Percentiles rank a stretch among this genome's conserved stretches.
phyloP scores from a whole-genome alignment of 352 stramenopile species.

The Phytophthora capsici region DNA sequence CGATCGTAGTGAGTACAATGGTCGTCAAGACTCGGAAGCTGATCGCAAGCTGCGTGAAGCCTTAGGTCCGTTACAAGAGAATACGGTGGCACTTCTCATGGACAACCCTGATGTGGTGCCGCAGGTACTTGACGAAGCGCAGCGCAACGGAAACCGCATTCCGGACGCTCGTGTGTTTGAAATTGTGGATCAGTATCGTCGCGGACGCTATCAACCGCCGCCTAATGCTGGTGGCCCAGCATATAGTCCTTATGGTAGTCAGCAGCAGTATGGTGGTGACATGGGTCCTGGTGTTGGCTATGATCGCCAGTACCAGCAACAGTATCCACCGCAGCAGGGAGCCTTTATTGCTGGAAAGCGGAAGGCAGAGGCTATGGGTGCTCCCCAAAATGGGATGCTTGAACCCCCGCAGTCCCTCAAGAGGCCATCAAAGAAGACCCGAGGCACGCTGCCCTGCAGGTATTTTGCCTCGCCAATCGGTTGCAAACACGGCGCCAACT shows the following conservation, averaged over 20 bases:
- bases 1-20: conserved; percentile 37
- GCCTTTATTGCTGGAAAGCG: conserved; percentile 45
- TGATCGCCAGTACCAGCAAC: conserved; percentile 36
- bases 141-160: conserved; percentile 79
- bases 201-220: conserved; percentile 41
- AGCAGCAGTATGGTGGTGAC: conserved; percentile 38
- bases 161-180: conserved; percentile 77
- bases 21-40: conserved; percentile 51
- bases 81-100: conserved; percentile 74
- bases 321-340: conserved; percentile 43
- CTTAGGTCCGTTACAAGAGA: conserved; percentile 72
- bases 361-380: conserved; percentile 46
- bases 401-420: conserved; percentile 49
- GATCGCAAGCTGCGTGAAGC: conserved; percentile 69
- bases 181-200: conserved; percentile 74
- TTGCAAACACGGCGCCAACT: conserved; percentile 78
- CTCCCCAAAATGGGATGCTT: conserved; percentile 41
- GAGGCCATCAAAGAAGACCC: conserved; percentile 54
- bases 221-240: conserved; percentile 34
- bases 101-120: conserved; percentile 79
- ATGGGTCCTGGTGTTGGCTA: conserved; percentile 38
- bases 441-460: conserved; percentile 61
- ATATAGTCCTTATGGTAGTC: conserved; percentile 56
- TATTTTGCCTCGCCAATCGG: conserved; percentile 71
- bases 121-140: conserved; percentile 83